Base-by-base conservation (phyloP, 805 yeast genomes). In the Teunomyces gatunensis region DNA sequence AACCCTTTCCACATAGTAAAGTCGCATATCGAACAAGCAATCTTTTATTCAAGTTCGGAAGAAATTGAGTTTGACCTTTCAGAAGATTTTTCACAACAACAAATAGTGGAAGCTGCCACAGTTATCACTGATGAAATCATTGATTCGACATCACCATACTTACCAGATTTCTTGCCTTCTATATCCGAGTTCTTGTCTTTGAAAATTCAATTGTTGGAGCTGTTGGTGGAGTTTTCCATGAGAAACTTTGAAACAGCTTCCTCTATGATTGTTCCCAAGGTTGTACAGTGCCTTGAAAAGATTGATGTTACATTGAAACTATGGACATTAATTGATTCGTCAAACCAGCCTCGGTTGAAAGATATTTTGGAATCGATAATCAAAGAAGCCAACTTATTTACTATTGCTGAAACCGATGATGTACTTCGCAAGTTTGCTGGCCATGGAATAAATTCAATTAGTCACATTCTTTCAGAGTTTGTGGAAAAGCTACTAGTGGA, bases 11-110 rank as follows among this genome's bases (percentile, higher is more conserved):
- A 3, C n/a, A 73, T 83, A 41, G 71, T 87, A 29, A 84, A 84
- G 59, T 79, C 89, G 0, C 91, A 84, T 55, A 79, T 92, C 18
- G 94, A 86, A 54, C 97, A 91, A 64, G 96, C 91, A 0, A 80
- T 91, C 1, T 85, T 84, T 56, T 87, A 80, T 52, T 76, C 81
- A 2, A 65, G 71, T 64, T 58, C 76, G 65, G 37, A 73, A 2
- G 77, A 73, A 11, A 65, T 80, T 3, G 73, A 74, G 6, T 65
- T 81, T 47, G 75, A 75, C 25, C 63, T 83, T 17, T 82, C 78
- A 50, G 51, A 53, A 2, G 83, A 52, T 0, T 55, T 45, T 40
- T 44, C 61, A 3, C 50, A 53, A 6, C 50, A 50, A 3, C 47
- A 48, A 0, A 50, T 68, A 2, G 25, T 49, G 17, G 50, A 58